Conservation (phyloP, 805 yeast genomes). For the Monosporozyma siamensis region DNA sequence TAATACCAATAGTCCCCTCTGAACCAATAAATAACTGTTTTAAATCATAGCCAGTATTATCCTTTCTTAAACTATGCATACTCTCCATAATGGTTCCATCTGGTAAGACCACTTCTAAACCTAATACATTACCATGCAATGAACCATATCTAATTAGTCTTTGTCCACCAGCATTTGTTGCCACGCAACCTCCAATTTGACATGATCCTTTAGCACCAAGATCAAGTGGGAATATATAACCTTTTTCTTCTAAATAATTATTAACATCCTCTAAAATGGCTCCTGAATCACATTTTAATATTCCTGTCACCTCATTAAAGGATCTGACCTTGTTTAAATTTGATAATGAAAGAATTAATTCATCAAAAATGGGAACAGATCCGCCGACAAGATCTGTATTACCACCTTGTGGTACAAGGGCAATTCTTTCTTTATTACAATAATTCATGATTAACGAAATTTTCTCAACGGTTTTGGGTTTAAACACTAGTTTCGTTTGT, state of each 20-base stretch:
- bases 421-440: slow-evolving; percentile 67
- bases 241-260: slow-evolving; percentile 62
- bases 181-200: slow-evolving; percentile 89
- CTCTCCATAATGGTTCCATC: slow-evolving; percentile 77
- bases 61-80: slow-evolving; percentile 81
- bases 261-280: slow-evolving; percentile 82
- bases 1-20: slow-evolving; percentile 85
- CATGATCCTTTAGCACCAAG: slow-evolving; percentile 96
- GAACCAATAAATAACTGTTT: slow-evolving; percentile 90
- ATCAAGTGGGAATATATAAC: slow-evolving; percentile 86
- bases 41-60: slow-evolving; percentile 89
- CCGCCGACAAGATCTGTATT: slow-evolving; percentile 96
- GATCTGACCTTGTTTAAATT: slow-evolving; percentile 69
- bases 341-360: slow-evolving; percentile 62
- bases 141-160: slow-evolving; percentile 83
- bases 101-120: slow-evolving; percentile 86
- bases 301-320: slow-evolving; percentile 76
- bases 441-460: slow-evolving; percentile 67
- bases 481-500: slow-evolving; percentile 69
- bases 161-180: slow-evolving; percentile 94
- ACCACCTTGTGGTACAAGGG: slow-evolving; percentile 95
- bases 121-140: slow-evolving; percentile 83
- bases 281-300: slow-evolving; percentile 85
- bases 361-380: slow-evolving; percentile 86
- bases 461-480: slow-evolving; percentile 74